Evolutionary conservation across 2,329 filamentous ascomycete genomes (phyloP).

Genomic region (Cytospora mali): DNA sequence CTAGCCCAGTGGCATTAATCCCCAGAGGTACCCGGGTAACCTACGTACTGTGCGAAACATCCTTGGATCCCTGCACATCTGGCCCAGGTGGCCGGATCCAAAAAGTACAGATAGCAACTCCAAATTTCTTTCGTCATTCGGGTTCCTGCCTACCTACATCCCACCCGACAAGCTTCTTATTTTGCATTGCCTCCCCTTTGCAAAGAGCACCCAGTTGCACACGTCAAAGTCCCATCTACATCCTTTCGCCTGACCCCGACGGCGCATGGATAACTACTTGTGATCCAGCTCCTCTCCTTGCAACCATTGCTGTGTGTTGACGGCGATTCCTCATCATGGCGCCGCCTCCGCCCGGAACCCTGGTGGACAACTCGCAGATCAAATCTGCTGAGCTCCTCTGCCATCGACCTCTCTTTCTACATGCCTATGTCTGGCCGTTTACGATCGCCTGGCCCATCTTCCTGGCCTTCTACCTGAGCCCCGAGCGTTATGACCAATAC

Average conservation of each 20-base stretch:
- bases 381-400: conserved; percentile 84
- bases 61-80: neutral
- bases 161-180: neutral
- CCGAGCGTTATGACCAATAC: conserved; percentile 84
- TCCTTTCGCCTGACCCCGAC: neutral
- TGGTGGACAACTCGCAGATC: conserved; percentile 92
- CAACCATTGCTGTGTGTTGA: conserved; percentile 14
- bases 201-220: neutral
- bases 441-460: conserved; percentile 90
- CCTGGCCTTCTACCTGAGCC: conserved; percentile 80
- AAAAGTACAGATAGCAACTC: conserved; percentile 28
- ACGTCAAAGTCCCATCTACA: neutral
- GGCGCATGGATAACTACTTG: conserved; percentile 16
- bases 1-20: no score
- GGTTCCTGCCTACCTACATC: conserved; percentile 10
- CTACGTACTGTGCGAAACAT: no score
- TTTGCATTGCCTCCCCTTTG: neutral
- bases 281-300: conserved; percentile 4
- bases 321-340: conserved; percentile 52
- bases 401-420: conserved; percentile 77
- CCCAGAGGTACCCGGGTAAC: no score
- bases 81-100: conserved; percentile 14
- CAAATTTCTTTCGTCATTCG: conserved; percentile 26
- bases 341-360: conserved; percentile 48
- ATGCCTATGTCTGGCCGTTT: conserved; percentile 93